Conservation (phyloP, 768 basidiomycete species). For the Russula compacta region DNA sequence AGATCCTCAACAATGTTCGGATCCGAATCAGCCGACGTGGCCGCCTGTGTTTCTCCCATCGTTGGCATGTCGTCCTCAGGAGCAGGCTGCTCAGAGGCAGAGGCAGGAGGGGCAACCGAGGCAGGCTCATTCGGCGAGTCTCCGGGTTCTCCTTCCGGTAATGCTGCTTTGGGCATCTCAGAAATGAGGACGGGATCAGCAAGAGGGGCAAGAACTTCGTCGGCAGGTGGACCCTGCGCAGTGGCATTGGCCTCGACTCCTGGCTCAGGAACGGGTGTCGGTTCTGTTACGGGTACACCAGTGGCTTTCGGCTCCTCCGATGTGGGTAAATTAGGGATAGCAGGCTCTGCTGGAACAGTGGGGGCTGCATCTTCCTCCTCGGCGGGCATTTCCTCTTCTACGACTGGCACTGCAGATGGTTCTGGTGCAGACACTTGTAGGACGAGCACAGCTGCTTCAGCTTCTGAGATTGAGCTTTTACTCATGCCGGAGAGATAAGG, state of each 20-base stretch:
- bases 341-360: not conserved
- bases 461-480: conserved; percentile 21
- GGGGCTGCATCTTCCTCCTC: not conserved
- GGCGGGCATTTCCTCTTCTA: not conserved
- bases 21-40: not conserved
- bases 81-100: not conserved
- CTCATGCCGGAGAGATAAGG: not conserved
- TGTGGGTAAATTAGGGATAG: not conserved
- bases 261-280: not conserved
- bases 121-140: not conserved
- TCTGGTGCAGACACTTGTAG: not conserved
- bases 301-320: not conserved
- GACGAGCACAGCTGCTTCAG: conserved; percentile 21
- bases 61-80: not conserved
- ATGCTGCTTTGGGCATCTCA: not conserved
- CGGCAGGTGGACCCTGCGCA: not conserved
- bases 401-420: not conserved
- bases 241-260: not conserved
- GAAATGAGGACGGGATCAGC: not conserved
- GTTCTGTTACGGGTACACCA: not conserved
- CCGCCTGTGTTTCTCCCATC: not conserved
- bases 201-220: not conserved
- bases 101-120: not conserved
- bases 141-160: not conserved
- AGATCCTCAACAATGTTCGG: not conserved